phyloP scores from a whole-genome alignment of 345 rosid genomes.

The Salix brachista region DNA sequence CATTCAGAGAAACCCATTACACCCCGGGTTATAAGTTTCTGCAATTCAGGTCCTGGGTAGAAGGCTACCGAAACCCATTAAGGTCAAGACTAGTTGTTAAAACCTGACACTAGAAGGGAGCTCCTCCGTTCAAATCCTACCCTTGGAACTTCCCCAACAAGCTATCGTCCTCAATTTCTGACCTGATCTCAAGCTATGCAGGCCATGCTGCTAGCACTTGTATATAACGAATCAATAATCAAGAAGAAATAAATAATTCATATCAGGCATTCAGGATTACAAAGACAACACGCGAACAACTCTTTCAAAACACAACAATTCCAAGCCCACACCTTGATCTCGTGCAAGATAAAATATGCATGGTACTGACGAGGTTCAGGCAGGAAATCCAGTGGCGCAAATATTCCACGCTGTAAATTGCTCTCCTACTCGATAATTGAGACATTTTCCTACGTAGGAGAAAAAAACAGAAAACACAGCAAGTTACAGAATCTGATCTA shows the following conservation, averaged over 20 bases:
- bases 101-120: not conserved
- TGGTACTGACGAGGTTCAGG: not conserved
- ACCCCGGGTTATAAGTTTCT: not conserved
- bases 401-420: not conserved
- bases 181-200: not conserved
- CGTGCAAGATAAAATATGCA: not conserved
- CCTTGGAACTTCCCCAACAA: too few relatives aligned
- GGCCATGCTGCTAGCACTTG: not conserved
- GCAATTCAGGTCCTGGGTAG: not conserved
- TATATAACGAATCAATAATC: too few relatives aligned
- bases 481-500: constrained; percentile 20
- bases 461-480: not conserved
- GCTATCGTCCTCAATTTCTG: not conserved
- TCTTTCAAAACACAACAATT: too few relatives aligned
- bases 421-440: not conserved
- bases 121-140: too few relatives aligned
- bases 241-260: not conserved
- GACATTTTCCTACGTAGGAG: not conserved
- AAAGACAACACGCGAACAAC: not conserved
- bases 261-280: not conserved
- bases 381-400: not conserved
- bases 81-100: not conserved
- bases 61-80: not conserved
- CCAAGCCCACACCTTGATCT: not conserved
- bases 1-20: too few relatives aligned